A percentile compares a stretch with the other conserved stretches of the same genome.
phyloP scores from a whole-genome alignment of 2,329 filamentous ascomycete species.

The Beauveria bassiana region DNA sequence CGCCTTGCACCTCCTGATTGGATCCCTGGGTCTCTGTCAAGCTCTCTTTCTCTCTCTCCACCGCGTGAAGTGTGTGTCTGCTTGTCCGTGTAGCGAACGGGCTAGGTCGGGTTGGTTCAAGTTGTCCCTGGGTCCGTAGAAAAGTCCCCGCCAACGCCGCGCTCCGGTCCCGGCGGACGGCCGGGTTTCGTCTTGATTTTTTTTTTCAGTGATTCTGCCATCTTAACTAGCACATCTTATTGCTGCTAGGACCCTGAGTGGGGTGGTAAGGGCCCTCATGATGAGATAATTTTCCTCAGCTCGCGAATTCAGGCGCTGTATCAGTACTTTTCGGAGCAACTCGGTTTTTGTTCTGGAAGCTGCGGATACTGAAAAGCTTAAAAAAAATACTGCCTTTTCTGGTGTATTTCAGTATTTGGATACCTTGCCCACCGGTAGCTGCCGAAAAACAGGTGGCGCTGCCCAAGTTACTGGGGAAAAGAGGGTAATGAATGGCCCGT shows the following conservation, averaged over 20 bases:
- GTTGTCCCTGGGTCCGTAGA: neutral
- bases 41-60: neutral
- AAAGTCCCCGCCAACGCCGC: neutral
- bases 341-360: neutral
- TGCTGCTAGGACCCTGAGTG: neutral
- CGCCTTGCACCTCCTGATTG: neutral
- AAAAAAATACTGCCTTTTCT: too few relatives aligned
- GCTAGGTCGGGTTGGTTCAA: neutral
- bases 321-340: too few relatives aligned
- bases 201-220: neutral
- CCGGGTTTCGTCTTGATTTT: neutral
- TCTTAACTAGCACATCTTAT: neutral
- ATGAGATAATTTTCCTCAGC: too few relatives aligned
- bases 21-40: neutral
- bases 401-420: neutral
- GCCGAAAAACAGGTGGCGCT: neutral
- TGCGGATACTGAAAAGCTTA: neutral
- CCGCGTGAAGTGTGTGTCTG: neutral
- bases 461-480: neutral
- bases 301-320: too few relatives aligned
- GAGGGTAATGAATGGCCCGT: neutral
- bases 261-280: too few relatives aligned
- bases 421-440: neutral
- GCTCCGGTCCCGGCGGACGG: constrained; percentile 5
- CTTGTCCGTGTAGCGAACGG: neutral